These are phyloP conservation scores for Pestalotiopsis sp. DNA, from an alignment of 2,329 filamentous ascomycete genomes.

Conservation along the genomic window DNA sequence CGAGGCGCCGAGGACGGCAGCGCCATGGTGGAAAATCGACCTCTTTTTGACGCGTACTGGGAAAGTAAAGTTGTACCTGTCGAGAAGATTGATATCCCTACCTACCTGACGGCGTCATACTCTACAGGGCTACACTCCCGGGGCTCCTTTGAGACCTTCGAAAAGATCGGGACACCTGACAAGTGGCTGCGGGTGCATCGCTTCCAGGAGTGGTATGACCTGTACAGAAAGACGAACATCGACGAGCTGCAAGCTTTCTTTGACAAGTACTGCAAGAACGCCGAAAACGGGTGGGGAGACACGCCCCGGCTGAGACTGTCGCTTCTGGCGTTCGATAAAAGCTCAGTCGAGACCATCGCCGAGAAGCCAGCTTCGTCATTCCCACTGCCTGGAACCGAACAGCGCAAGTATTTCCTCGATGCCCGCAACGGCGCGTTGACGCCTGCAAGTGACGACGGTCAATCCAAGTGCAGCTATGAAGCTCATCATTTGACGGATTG, in stretches of 20 bases:
- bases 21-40: neutral
- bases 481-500: neutral
- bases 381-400: neutral
- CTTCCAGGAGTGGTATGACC: neutral
- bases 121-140: neutral
- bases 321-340: neutral
- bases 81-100: neutral
- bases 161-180: neutral
- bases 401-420: neutral
- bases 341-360: neutral
- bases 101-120: neutral
- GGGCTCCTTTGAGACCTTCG: neutral
- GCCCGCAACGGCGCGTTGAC: neutral
- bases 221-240: neutral
- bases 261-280: neutral
- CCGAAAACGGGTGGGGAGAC: neutral
- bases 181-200: neutral
- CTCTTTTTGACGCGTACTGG: neutral
- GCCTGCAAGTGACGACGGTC: neutral
- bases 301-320: neutral
- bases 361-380: neutral
- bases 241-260: neutral
- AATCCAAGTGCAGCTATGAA: neutral
- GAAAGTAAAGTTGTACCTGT: neutral
- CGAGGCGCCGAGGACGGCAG: neutral